These are phyloP conservation scores for Lophiotrema nucula DNA, from an alignment of 495 filamentous ascomycete genomes.

Conservation along the genomic window DNA sequence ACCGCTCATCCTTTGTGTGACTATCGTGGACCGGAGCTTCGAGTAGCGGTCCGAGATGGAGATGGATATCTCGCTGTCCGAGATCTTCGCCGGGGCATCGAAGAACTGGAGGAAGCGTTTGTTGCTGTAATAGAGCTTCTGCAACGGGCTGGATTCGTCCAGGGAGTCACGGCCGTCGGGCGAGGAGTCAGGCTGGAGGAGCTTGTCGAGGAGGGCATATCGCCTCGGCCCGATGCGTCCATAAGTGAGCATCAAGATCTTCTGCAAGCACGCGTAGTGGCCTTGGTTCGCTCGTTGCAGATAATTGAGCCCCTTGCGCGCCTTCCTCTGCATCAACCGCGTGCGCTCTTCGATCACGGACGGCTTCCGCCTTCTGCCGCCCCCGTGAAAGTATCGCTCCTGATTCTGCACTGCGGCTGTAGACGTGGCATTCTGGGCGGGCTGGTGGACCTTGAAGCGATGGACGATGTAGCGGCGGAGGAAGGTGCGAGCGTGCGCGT, in stretches of 20 bases:
- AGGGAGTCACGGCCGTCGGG: neutral
- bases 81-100: conserved; percentile 38
- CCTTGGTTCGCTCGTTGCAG: conserved; percentile 66
- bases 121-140: conserved; percentile 30
- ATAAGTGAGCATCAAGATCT: conserved; percentile 66
- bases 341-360: conserved; percentile 11
- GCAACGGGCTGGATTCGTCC: conserved; percentile 14
- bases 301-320: conserved; percentile 39
- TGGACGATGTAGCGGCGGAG: conserved; percentile 55
- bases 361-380: conserved; percentile 2
- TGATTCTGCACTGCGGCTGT: neutral
- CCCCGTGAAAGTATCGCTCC: neutral
- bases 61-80: conserved; percentile 23
- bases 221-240: conserved; percentile 70
- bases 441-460: conserved; percentile 56
- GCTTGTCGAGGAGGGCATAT: conserved; percentile 55
- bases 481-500: conserved; percentile 62
- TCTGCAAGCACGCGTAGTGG: conserved; percentile 58
- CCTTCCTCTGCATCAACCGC: conserved; percentile 28
- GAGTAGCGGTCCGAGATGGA: conserved; percentile 29
- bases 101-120: conserved; percentile 23
- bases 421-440: conserved; percentile 14
- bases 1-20: conserved; percentile 14
- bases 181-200: conserved; percentile 44
- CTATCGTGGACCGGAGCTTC: conserved; percentile 25